Base-by-base conservation (phyloP, 148 eudicot genomes). In the Arbutus unedo region DNA sequence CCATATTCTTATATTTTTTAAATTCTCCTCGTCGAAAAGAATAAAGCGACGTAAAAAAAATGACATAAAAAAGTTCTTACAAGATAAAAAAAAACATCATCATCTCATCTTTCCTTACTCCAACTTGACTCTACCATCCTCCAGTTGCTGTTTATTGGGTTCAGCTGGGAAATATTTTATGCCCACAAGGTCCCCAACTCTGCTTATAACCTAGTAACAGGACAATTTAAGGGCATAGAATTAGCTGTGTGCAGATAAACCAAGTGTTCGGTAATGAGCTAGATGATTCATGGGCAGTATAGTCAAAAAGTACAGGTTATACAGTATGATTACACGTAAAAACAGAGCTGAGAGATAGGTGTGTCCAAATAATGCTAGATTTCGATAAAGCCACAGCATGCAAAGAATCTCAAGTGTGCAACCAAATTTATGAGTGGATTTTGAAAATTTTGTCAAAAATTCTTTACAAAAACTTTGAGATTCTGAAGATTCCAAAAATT, bases 111-210 rank as follows among this genome's bases (percentile, higher is more conserved):
- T 6, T 70, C 72, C 45, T 57, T 70, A 83, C 45, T 93, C 94
- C 68, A 92, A 86, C 85, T 94, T 96, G 81, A 88, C 75, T 64
- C 81, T 81, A 2, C 84, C 86, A 57, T 88, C 91, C 76, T 93
- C 94, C 82, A 82, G 90, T 53, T 91, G 88, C 78, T 78, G 91
- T 81, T 94, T 96, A 80, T 89, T 86, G 16, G 98, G 98, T 82
- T 92, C 97, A 51, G 97, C 97, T 18, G 99, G 99, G 82, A 96
- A 96, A 89, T 96, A 96, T 83, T 96, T 96, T 57, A 96, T 92
- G 71, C 99, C 99, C 78, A 96, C 92, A 53, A 96, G 85, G 82
- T 96, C 97, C 16, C 98, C 99, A 64, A 96, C 99, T 45, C 78
- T 83, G 81, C 94, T 92, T 66, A 96, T 90, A 47, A 96, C 98